These are phyloP conservation scores for Podaxis pistillaris DNA, from an alignment of 768 basidiomycete genomes.

Conservation along the genomic window DNA sequence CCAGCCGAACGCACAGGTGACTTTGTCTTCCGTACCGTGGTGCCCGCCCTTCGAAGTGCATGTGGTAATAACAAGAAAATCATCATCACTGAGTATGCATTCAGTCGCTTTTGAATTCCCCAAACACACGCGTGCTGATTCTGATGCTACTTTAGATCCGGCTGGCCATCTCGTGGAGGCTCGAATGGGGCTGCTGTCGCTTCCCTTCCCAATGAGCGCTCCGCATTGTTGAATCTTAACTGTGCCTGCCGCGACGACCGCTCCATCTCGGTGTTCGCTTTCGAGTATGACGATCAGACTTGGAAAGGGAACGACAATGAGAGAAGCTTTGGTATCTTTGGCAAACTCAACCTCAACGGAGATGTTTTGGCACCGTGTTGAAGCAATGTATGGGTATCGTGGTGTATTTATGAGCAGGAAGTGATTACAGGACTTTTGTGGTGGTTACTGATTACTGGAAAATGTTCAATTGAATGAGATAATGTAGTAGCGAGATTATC, in stretches of 20 bases:
- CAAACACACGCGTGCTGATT: not conserved
- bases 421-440: not conserved
- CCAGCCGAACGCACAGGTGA: constrained; percentile 32
- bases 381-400: not conserved
- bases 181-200: constrained; percentile 28
- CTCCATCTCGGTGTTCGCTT: constrained; percentile 32
- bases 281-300: constrained; percentile 36
- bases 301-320: constrained; percentile 39
- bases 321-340: constrained; percentile 38
- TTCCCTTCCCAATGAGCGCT: constrained; percentile 29
- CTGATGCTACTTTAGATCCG: constrained; percentile 25
- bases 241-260: constrained; percentile 31
- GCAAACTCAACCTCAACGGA: constrained; percentile 27
- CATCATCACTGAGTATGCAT: constrained; percentile 33
- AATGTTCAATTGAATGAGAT: too few relatives aligned
- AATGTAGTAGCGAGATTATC: too few relatives aligned
- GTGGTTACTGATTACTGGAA: not conserved
- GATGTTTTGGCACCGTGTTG: constrained; percentile 26
- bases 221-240: constrained; percentile 34
- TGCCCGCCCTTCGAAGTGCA: constrained; percentile 31
- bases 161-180: constrained; percentile 39
- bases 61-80: constrained; percentile 36
- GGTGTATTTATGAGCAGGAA: not conserved
- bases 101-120: not conserved
- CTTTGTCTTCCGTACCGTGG: constrained; percentile 38